Evolutionary conservation across 2,329 filamentous ascomycete species (phyloP).

Genomic region (Aspergillus puulaauensis): DNA sequence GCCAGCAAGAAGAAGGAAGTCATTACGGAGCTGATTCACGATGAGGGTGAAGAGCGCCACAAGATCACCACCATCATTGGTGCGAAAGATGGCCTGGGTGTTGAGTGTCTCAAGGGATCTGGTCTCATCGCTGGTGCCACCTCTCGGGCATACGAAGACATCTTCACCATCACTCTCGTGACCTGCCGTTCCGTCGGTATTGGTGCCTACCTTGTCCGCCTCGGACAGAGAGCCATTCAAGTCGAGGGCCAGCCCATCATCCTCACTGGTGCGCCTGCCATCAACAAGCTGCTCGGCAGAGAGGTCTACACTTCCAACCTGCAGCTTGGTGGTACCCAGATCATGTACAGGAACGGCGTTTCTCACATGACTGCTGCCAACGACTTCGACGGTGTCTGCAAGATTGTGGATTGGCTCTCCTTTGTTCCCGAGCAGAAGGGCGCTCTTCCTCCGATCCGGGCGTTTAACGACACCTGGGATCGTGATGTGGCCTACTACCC

Average conservation of each 20-base stretch:
- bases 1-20: slow-evolving; percentile 72
- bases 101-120: slow-evolving; percentile 94
- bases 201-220: slow-evolving; percentile 95
- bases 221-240: slow-evolving; percentile 97
- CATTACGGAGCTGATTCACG: slow-evolving; percentile 82
- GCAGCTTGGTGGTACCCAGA: slow-evolving; percentile 99
- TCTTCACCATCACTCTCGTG: slow-evolving; percentile 96
- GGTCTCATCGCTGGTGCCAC: slow-evolving; percentile 98
- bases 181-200: slow-evolving; percentile 99
- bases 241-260: slow-evolving; percentile 99
- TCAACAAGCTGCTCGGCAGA: slow-evolving; percentile 97
- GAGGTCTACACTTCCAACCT: slow-evolving; percentile 99
- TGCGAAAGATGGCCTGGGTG: slow-evolving; percentile 92
- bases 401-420: slow-evolving; percentile 97
- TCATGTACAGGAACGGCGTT: slow-evolving; percentile 99
- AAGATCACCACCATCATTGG: slow-evolving; percentile 94
- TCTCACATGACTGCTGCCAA: slow-evolving; percentile 98
- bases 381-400: slow-evolving; percentile 95
- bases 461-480: slow-evolving; percentile 84
- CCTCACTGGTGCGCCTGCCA: slow-evolving; percentile 90
- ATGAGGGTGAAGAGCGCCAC: slow-evolving; percentile 85
- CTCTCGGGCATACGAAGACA: slow-evolving; percentile 95
- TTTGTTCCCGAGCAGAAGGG: slow-evolving; percentile 96
- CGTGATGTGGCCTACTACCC: slow-evolving; percentile 82
- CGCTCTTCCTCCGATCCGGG: slow-evolving; percentile 87